Percentiles rank a stretch among this genome's conserved stretches.
These are phyloP conservation scores for Flaveria trinervia DNA, from an alignment of 129 eudicot species.

Conservation along the genomic window DNA sequence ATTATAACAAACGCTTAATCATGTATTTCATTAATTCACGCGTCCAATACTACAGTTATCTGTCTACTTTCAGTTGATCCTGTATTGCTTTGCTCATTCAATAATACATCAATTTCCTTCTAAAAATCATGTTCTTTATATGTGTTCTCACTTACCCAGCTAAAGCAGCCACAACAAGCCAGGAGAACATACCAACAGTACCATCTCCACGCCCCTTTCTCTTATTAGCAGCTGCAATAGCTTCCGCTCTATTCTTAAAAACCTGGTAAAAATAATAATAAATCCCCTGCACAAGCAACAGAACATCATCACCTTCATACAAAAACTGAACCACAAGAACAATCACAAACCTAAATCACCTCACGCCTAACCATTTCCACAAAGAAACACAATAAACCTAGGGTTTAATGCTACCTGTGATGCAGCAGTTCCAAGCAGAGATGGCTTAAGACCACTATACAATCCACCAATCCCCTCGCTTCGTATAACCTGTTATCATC, in stretches of 20 bases:
- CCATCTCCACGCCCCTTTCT: constrained; percentile 88
- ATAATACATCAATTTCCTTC: neutral
- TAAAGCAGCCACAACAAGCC: constrained; percentile 95
- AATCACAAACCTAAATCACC: neutral
- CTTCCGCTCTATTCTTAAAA: constrained; percentile 90
- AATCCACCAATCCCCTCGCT: constrained; percentile 89
- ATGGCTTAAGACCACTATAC: constrained; percentile 98
- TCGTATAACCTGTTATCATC: constrained; percentile 55
- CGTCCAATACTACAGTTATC: neutral
- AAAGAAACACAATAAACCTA: neutral
- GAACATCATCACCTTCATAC: constrained; percentile 17
- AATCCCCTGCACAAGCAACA: constrained; percentile 66
- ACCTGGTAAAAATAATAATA: constrained; percentile 94
- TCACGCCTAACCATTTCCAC: neutral
- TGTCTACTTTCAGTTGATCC: neutral
- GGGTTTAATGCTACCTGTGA: constrained; percentile 49
- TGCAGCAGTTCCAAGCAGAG: constrained; percentile 92
- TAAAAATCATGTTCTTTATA: neutral
- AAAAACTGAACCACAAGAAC: neutral
- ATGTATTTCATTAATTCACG: neutral
- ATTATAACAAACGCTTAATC: no score
- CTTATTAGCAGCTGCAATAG: constrained; percentile 69
- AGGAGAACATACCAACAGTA: constrained; percentile 80
- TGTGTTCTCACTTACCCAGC: constrained; percentile 63
- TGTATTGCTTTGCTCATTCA: neutral